Base-by-base conservation (phyloP, 495 filamentous ascomycete species). In the Penicillium macrosclerotiorum region DNA sequence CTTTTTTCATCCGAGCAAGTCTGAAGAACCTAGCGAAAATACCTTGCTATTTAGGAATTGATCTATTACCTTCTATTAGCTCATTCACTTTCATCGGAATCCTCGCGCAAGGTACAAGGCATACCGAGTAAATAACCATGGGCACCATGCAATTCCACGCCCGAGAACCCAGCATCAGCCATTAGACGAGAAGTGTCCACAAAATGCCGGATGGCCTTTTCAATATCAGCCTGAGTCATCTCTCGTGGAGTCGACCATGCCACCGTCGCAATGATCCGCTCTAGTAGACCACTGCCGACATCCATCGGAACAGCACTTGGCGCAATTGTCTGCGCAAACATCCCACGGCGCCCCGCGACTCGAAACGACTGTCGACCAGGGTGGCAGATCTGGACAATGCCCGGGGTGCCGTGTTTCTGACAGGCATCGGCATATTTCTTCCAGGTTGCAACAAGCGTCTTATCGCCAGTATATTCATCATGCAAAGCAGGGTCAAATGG, bases 121-220 rank as follows among this genome's bases (percentile, higher is more conserved):
- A 55, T 64, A 67, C 71, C 70, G 16, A 82, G 60, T 31, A 84
- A 60, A 62, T 81, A 84, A 19, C 81, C 79, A 63, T 84, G 79
- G 14, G 80, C 78, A 20, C 58, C 74, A 63, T 83, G 79, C 24
- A 83, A 57, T 61, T 83, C 72, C 12, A 83, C 47, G 0, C 76
- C 79, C 38, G 75, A 74, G 49, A 82, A 79, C 1, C 80, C 80
- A 27, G 68, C 69, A 43, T 69, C 66, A 3, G 72, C 59, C 42
- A 76, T 73, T 14, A 79, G 54, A 9, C 62, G 46, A 3, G 75
- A 75, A 0, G 76, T 68, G 47, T 71, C 62, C 1, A 74, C 71
- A 54, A 78, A 83, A 26, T 69, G 63, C 11, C 58, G 31, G 13
- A 73, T 70, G 11, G 77, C 65, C 5, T 49, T 27, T 20, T 71